Evolutionary conservation across 208 protist species (phyloP), one percentile per base, ranked within the genome.

Genomic region (Vickermania spadyakhi): DNA sequence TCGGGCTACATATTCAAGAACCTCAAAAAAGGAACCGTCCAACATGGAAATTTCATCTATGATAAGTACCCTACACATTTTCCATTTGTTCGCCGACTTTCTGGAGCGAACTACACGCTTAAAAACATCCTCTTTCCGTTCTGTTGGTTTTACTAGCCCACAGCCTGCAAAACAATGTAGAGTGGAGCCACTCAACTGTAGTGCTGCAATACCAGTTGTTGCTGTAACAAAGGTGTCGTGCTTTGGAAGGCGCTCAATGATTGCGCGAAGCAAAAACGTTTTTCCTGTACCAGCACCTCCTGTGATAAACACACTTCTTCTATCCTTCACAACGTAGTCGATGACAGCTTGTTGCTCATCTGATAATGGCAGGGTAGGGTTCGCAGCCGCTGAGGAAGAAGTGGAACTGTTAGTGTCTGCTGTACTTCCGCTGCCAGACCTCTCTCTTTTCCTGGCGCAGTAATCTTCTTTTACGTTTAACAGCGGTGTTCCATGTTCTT

Each of bases 31-130:
- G 52, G 68, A 75, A 30, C 72, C 74, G 29, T 84, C 72, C 28
- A 97, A 61, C 90, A 96, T 96, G 2, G 89, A 96, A 11, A 97
- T 73, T 70, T 97, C 93, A 61, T 97, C 93, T 36, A 97, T 81
- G 30, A 97, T 73, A 14, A 97, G 73, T 14, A 81, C 70, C 1
- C 62, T 64, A 67, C 86, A 93, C 2, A 31, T 27, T 4, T 71
- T 68, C 88, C 88, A 91, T 45, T 60, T 77, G 30, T 56, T 62
- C 30, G 64, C 60, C 3, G 68, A 62, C n/a, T 64, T 70, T 41
- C 52, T 27, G 25, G 68, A 75, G 5, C 49, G 4, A 2, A 41
- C 18, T 13, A 90, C 75, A 2, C 31, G 57, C 25, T 56, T 4
- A n/a, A 75, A 60, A 1, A 96, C 57, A 30, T 64, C 58, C 41